phyloP scores from a whole-genome alignment of 495 filamentous ascomycete species.

The Tuber microsphaerosporum region DNA sequence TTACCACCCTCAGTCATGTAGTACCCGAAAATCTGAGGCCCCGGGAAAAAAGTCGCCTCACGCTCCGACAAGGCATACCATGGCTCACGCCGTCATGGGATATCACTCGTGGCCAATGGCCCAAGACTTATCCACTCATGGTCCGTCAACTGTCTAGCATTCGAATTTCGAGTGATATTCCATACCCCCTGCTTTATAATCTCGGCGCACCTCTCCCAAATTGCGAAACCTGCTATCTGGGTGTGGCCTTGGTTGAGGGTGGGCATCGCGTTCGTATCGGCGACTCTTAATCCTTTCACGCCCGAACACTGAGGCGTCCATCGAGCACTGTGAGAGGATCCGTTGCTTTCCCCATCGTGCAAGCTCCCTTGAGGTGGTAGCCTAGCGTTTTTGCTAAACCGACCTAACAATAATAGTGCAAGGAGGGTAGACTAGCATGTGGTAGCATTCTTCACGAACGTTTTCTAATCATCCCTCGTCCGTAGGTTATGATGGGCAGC shows the following conservation, averaged over 20 bases:
- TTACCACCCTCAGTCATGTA: not conserved
- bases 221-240: slow-evolving; percentile 55
- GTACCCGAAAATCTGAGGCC: not conserved
- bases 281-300: slow-evolving; percentile 50
- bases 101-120: not conserved
- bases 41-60: not conserved
- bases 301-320: slow-evolving; percentile 51
- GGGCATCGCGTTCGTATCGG: slow-evolving; percentile 55
- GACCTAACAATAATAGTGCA: not conserved
- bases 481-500: slow-evolving; percentile 48
- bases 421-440: slow-evolving; percentile 33
- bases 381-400: slow-evolving; percentile 31
- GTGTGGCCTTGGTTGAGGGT: slow-evolving; percentile 52
- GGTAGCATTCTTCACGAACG: slow-evolving; percentile 49
- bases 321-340: slow-evolving; percentile 53
- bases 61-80: not conserved
- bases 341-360: slow-evolving; percentile 49
- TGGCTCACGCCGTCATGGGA: not conserved
- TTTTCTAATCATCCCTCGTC: slow-evolving; percentile 49
- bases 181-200: slow-evolving; percentile 16
- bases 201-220: slow-evolving; percentile 56
- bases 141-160: not conserved
- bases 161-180: not conserved
- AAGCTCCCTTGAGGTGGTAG: slow-evolving; percentile 52
- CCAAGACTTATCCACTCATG: not conserved